Evolutionary conservation across 805 yeast species (phyloP), one percentile per base, ranked within the genome.

Genomic region (Kluyveromyces lactis): DNA sequence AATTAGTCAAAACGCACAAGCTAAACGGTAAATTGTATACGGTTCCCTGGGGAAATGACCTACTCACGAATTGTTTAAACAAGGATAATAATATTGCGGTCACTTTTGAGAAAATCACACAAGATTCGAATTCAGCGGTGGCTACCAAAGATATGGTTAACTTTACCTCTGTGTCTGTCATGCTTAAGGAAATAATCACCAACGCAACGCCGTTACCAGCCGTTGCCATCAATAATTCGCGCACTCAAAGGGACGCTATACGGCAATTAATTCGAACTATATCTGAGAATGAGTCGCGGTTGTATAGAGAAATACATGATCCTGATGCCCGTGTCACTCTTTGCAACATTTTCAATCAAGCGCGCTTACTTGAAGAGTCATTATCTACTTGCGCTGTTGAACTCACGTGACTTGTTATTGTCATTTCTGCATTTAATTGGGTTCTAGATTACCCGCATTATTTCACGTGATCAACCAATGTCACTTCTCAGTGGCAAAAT

Each of bases 251-350:
- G 17, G 35, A 32, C 9, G 35, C 35, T 12, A 18, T 34, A 15
- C 30, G 29, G 11, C 37, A 26, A 18, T 15, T 34, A 34, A 12
- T 34, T 3, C 19, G 10, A 13, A 23, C 37, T 5, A 34, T 34
- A 18, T 34, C 37, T 8, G 38, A 41, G 16, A 48, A 49, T 21
- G 55, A 51, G 40, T 33, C 47, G 15, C 47, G 42, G 19, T 26
- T 50, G 26, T 48, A 45, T 39, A 42, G 45, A 26, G 45, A 44
- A 30, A 36, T 51, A 11, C 36, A 39, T 12, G 49, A 48, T 27
- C 47, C 50, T 6, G 38, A 41, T 3, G 33, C 49, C 11, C 42
- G 42, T 26, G 41, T 45, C 9, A 36, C 42, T 2, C 21, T 51
- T 28, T 39, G 38, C 35, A 48, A 45, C 15, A 51, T 51, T 10